phyloP scores from a whole-genome alignment of 2,329 filamentous ascomycete genomes.

The Paecilomyces variotii region DNA sequence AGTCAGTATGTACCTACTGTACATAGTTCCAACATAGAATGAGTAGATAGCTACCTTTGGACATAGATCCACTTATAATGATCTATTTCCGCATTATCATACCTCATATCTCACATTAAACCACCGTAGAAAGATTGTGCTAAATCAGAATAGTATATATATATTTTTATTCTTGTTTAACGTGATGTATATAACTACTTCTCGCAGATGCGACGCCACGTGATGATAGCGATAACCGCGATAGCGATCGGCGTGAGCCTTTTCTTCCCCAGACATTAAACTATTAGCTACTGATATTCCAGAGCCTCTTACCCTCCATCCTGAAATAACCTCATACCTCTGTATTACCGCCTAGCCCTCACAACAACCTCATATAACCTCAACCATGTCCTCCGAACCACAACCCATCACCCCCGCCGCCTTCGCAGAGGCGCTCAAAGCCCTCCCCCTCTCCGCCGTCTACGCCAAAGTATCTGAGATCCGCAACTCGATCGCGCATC shows the following conservation, averaged over 20 bases:
- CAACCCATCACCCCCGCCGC: conserved; percentile 42
- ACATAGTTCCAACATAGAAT: not conserved
- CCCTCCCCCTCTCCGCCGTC: conserved; percentile 50
- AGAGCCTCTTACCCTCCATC: not conserved
- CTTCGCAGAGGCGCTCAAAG: conserved; percentile 49
- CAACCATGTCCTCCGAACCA: conserved; percentile 41
- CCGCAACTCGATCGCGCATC: conserved; percentile 51
- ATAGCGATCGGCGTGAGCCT: not conserved
- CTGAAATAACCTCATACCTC: not conserved
- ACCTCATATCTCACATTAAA: not conserved
- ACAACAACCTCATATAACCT: not conserved
- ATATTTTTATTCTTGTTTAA: not conserved
- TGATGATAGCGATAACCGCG: conserved; percentile 10
- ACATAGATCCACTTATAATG: too few relatives aligned
- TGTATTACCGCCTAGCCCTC: not conserved
- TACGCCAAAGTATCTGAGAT: conserved; percentile 56
- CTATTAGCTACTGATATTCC: not conserved
- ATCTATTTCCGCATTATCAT: not conserved
- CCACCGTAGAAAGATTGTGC: not conserved
- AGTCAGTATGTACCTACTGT: too few relatives aligned
- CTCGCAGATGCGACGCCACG: conserved; percentile 3
- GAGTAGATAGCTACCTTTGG: not conserved
- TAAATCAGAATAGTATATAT: not conserved
- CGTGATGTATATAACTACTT: not conserved
- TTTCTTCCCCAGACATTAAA: not conserved